Evolutionary conservation across 441 rosid species (phyloP), one percentile per base, ranked within the genome.

Genomic region (Pelargonium australe): DNA sequence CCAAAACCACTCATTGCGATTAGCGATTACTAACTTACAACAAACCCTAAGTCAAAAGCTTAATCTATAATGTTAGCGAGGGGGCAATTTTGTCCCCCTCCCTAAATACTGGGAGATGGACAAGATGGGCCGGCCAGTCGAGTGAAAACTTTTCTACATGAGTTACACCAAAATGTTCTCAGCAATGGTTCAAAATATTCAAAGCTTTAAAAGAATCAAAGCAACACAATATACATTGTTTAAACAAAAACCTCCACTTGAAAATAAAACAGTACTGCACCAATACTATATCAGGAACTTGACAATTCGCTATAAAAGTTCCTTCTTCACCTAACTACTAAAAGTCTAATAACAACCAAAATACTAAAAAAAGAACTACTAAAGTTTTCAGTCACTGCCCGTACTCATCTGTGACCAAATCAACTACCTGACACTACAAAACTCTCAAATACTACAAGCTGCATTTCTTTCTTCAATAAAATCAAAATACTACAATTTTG

Each of bases 151-250:
- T n/a, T 51, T 51, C 20, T 51, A 51, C 19, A 13, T 14, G 7
- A 14, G 17, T 14, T 51, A 51, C 17, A 6, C 58, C 2, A 14
- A 5, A 51, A 40, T 7, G 16, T 14, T 51, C 5, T 4, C 17
- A 51, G 17, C 17, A 16, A 53, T 16, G 12, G 62, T 57, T 57
- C 20, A 19, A 57, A 17, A 57, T 57, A 8, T 8, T 23, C 64
- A 23, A 61, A 61, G 34, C 40, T 12, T 23, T 12, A 12, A 28
- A 13, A 25, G 14, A 61, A 61, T 12, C 40, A 61, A 62, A 62
- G 31, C 65, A 62, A 25, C 34, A 62, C 16, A 62, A 25, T 12
- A 62, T 62, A 60, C 64, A 60, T 60, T 60, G 12, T 11, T 9
- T 20, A 60, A 62, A 62, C 65, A 25, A 28, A 62, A 62, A 4